Evolutionary conservation across 2,329 filamentous ascomycete genomes (phyloP), one percentile per base, ranked within the genome.

Genomic region (Uncinocarpus reesii): DNA sequence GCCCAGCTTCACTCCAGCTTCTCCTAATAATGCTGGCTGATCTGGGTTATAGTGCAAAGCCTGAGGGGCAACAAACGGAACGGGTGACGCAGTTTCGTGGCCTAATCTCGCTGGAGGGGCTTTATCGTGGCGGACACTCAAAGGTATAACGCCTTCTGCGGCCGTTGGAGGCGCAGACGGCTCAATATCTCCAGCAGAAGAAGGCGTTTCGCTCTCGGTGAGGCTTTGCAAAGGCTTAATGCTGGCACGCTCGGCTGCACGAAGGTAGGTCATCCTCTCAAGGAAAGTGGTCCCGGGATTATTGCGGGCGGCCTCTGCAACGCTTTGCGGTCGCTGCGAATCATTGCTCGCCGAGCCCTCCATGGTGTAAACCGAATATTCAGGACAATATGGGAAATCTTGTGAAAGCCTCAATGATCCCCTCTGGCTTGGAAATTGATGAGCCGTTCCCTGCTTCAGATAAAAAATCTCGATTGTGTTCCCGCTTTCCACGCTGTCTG

Each of bases 131-230:
- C 65, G 61, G 10, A 65, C 57, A 52, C 62, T 68, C 13, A 69
- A 58, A 31, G 66, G 65, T 5, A 56, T 55, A 16, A 58, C 56
- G 20, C 52, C 57, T 49, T 65, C 62, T 0, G 62, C 60, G 2
- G 60, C 46, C 26, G 61, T 48, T 8, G 55, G 49, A 21, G 61
- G 56, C 2, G 52, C 54, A 7, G 57, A 56, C 37, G 66, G 56
- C 29, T 68, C 64, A 28, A 69, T 65, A 57, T 68, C 66, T 5
- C 61, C 65, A 3, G 61, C 58, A 24, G 65, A 68, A n/a, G 67
- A 69, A n/a, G 67, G 65, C 4, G 66, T 69, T n/a, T 52, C 59
- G 21, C 63, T 65, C n/a, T 55, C 48, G 38, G 57, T 58, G n/a
- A 50, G 50, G 35, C 47, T 53, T 43, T 57, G 57, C 18, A 54